Percentiles rank a stretch among this genome's conserved stretches.
Evolutionary conservation across 2,329 filamentous ascomycete genomes (phyloP).

Genomic region (Amesomyces nigricolor): DNA sequence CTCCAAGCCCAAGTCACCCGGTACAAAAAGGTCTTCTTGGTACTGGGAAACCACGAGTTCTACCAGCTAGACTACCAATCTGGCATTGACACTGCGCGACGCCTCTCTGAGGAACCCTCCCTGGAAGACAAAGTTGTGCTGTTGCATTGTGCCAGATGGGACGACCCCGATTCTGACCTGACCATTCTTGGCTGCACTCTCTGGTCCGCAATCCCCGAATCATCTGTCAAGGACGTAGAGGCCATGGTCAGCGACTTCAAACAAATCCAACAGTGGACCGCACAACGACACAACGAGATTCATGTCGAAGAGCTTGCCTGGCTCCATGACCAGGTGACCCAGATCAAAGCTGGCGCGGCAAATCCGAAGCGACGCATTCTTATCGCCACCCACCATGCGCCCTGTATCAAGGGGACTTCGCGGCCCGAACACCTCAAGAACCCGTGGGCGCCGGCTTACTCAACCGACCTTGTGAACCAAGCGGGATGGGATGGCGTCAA

Average conservation of each 20-base stretch:
- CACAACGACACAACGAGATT: constrained; percentile 43
- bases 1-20: constrained; percentile 36
- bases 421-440: constrained; percentile 43
- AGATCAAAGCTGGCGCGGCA: constrained; percentile 1
- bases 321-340: constrained; percentile 39
- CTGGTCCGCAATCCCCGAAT: constrained; percentile 45
- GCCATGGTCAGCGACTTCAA: constrained; percentile 48
- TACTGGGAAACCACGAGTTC: constrained; percentile 52
- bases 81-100: constrained; percentile 34
- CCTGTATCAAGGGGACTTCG: constrained; percentile 39
- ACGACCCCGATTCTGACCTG: constrained; percentile 37
- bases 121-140: constrained; percentile 38
- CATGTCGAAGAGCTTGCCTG: constrained; percentile 46
- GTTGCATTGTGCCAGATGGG: constrained; percentile 39
- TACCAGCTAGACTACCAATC: constrained; percentile 39
- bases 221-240: constrained; percentile 35
- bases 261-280: constrained; percentile 47
- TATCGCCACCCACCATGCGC: constrained; percentile 54
- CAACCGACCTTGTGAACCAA: constrained; percentile 41
- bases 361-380: constrained; percentile 36
- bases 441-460: constrained; percentile 46
- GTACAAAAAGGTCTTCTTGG: constrained; percentile 42
- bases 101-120: constrained; percentile 35
- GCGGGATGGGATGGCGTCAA: constrained; percentile 27
- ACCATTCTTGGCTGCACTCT: constrained; percentile 54